Evolutionary conservation across 2,329 filamentous ascomycete genomes (phyloP), one percentile per base, ranked within the genome.

Genomic region (Neofusicoccum ribis): DNA sequence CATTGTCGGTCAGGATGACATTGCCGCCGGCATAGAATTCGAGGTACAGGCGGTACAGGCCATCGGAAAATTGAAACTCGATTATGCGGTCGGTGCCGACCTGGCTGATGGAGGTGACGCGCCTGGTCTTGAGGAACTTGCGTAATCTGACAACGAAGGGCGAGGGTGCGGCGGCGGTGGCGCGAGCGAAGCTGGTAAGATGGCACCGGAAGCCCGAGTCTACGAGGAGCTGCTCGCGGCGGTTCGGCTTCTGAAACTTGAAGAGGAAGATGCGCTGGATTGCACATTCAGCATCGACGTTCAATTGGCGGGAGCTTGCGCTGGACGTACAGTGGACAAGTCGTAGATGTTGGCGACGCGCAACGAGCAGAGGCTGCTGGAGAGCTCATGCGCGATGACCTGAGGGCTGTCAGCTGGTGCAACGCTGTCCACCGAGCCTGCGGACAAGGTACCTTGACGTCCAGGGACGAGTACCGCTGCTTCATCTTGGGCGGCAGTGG

Each of bases 11-110:
- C 62, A 99, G 83, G 67, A 99, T 92, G 67, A 99, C 89, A 75
- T 99, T 99, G 51, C 95, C 95, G 61, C 91, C 91, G 1, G 95
- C 94, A 75, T 97, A 99, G 80, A 99, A 99, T 79, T 99, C 95
- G 34, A 99, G 82, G 75, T 92, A 97, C 23, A 99, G 78, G 47
- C 90, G 85, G 75, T 96, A 97, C 70, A 89, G 85, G 11, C 95
- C 95, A 81, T 98, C 93, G 71, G 91, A 96, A 76, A 99, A 97
- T 72, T 91, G 86, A 63, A 99, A 88, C 76, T 98, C 92, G 62
- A 99, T 89, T 67, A 99, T 91, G 62, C 95, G 87, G 77, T 99
- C 95, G 2, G 93, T 97, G 56, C 95, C 95, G 59, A 99, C 86
- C 78, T 99, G 95, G 1, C 84, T 81, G 9, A 99, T 87, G 0